phyloP scores from a whole-genome alignment of 768 basidiomycete genomes.

The Tremella yokohamensis region DNA sequence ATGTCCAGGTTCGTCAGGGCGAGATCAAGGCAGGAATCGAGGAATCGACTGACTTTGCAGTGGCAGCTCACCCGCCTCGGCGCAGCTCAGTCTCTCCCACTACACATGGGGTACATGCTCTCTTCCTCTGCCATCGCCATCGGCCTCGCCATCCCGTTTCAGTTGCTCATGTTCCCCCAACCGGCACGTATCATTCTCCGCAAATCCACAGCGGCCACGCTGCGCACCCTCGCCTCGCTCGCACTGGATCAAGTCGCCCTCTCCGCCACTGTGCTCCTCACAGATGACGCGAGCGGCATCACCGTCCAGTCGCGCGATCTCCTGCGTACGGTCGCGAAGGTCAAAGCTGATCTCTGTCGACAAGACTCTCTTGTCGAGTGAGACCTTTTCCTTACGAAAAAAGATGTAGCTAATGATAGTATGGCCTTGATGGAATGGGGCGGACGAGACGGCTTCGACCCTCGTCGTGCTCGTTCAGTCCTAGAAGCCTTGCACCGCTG shows the following conservation, averaged over 20 bases:
- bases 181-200: constrained; percentile 4
- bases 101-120: constrained; percentile 17
- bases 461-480: constrained; percentile 1
- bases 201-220: constrained; percentile 5
- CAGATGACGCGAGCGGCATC: not conserved
- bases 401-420: not conserved
- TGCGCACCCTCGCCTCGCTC: constrained; percentile 2
- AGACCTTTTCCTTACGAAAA: too few species aligned
- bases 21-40: too few species aligned
- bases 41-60: constrained; percentile 3
- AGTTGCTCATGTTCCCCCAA: constrained; percentile 8
- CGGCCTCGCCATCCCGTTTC: constrained; percentile 13
- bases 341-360: constrained; percentile 3
- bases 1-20: not conserved
- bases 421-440: constrained; percentile 11
- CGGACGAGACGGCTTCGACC: constrained; percentile 7
- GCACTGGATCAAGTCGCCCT: constrained; percentile 7
- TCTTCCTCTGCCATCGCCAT: constrained; percentile 12
- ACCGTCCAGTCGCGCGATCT: not conserved
- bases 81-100: constrained; percentile 2
- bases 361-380: constrained; percentile 14
- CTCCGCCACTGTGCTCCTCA: not conserved
- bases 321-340: not conserved
- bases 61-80: constrained; percentile 6
- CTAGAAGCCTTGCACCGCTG: constrained; percentile 13